phyloP scores from a whole-genome alignment of 345 rosid species.

The Isatis tinctoria region DNA sequence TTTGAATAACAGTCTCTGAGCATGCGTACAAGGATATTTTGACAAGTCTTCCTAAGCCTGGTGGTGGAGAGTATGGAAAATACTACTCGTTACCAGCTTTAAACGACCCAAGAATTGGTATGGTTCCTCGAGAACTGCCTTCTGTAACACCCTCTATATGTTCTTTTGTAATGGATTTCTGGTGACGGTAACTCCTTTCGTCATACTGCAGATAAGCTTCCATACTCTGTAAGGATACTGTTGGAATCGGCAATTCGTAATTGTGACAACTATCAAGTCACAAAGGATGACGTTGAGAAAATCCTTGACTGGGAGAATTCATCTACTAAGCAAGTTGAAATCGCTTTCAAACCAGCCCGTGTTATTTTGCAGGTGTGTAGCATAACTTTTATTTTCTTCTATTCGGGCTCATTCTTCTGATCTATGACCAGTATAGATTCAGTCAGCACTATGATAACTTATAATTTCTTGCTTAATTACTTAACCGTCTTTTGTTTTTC shows the following conservation, averaged over 20 bases:
- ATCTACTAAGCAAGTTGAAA: constrained; percentile 74
- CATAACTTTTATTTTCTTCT: background rate
- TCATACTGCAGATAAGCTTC: constrained; percentile 54
- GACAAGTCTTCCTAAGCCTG: constrained; percentile 74
- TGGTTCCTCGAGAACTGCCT: constrained; percentile 31
- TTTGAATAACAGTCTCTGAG: constrained; percentile 50
- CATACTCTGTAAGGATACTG: constrained; percentile 74
- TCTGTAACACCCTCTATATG: constrained; percentile 49
- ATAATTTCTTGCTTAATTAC: background rate
- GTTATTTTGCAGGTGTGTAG: constrained; percentile 65
- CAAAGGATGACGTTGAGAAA: constrained; percentile 79
- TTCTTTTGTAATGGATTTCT: constrained; percentile 3
- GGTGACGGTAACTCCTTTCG: background rate
- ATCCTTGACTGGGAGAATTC: constrained; percentile 85
- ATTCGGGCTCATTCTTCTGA: constrained; percentile 53
- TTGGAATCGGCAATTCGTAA: constrained; percentile 82
- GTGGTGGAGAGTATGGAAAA: constrained; percentile 81
- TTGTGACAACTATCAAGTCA: constrained; percentile 81
- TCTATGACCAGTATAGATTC: constrained; percentile 37
- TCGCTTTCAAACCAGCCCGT: constrained; percentile 89
- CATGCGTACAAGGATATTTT: constrained; percentile 64
- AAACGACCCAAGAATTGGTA: constrained; percentile 80
- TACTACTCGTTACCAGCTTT: constrained; percentile 67
- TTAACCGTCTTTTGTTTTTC: background rate
- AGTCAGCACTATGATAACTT: background rate